These are phyloP conservation scores for Cyathus striatus DNA, from an alignment of 768 basidiomycete genomes.

Conservation along the genomic window DNA sequence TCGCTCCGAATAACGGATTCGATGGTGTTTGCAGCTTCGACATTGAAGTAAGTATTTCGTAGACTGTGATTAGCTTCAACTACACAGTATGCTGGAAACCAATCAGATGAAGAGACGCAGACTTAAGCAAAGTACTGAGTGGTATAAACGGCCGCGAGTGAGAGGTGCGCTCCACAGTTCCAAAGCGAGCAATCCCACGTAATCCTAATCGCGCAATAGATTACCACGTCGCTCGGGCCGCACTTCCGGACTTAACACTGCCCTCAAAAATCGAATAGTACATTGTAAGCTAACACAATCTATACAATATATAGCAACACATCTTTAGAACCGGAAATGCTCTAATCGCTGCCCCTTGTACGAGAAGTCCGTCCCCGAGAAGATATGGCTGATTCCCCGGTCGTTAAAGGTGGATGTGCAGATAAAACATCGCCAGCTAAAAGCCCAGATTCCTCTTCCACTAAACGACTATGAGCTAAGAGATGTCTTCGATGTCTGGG, in stretches of 20 bases:
- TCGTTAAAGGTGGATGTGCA: conserved; percentile 19
- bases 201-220: no score
- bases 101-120: no score
- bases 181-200: no score
- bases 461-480: conserved; percentile 15
- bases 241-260: no score
- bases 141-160: no score
- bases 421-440: conserved; percentile 35
- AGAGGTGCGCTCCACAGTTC: no score
- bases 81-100: neutral
- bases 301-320: neutral
- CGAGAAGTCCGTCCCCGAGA: conserved; percentile 35
- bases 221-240: no score
- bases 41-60: neutral
- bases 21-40: neutral
- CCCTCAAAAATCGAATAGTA: no score
- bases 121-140: no score
- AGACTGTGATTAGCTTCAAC: neutral
- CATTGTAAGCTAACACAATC: neutral
- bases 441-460: conserved; percentile 41
- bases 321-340: neutral
- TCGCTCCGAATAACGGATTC: neutral
- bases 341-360: conserved; percentile 13
- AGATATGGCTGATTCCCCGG: conserved; percentile 17
- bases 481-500: conserved; percentile 35